Base-by-base conservation (phyloP, 352 stramenopile genomes). In the Globisporangium heterothallicum region DNA sequence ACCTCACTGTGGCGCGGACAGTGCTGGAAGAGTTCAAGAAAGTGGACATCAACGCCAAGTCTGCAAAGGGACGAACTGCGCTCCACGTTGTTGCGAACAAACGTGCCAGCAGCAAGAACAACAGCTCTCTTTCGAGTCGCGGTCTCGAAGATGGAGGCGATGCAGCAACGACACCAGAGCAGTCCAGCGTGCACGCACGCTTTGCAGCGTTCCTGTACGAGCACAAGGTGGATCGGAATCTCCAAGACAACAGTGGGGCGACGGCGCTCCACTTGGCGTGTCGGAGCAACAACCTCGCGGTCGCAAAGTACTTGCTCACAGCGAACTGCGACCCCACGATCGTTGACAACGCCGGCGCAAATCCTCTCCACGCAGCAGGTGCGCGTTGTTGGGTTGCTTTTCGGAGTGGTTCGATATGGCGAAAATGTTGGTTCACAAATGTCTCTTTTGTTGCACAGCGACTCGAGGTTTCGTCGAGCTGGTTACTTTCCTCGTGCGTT, bases 291-390 rank as follows among this genome's bases (percentile, higher is more conserved):
- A 64, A 71, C 24, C 27, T 77, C 1, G 10, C 1, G 14, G 53
- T 77, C 0, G 42, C 40, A 10, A 47, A 32, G 34, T 59, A 64
- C 19, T 36, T 89, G 21, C 66, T 86, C 6, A 32, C 42, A 14
- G 25, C 29, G 18, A 54, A 49, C 1, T 84, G 74, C 46, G 62
- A 80, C 35, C 34, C 56, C 6, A 54, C 48, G 5, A 43, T 54
- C n/a, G 54, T 65, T 4, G 64, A 78, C 35, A 67, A 67, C 6
- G 66, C 59, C 27, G 63, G 63, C 2, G 68, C 56, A 16, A 84
- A 59, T 34, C 45, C 62, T 4, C 65, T 89, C 14, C 78, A 89
- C 29, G 38, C 70, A 24, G 72, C 78, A 56, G 68, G 71, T 81
- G n/a, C 19, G 18, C 10, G 12, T 34, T 3, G 1, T 2, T 25